These are phyloP conservation scores for Globisporangium paddicum DNA, from an alignment of 352 stramenopile species.

Conservation along the genomic window DNA sequence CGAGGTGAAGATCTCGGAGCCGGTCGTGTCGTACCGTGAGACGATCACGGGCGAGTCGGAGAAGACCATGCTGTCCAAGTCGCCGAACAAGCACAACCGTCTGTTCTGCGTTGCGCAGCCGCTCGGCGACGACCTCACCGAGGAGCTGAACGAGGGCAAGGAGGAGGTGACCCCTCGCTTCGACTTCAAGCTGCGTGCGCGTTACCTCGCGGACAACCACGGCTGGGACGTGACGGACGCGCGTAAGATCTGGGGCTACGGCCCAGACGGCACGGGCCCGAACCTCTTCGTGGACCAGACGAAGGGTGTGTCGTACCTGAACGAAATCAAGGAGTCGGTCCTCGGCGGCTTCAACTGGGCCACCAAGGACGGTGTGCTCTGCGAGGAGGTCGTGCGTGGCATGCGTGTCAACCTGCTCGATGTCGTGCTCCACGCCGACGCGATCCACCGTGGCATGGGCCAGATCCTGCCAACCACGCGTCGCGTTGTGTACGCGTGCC, in stretches of 20 bases:
- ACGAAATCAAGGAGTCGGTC: conserved; percentile 99
- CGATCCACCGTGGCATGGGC: conserved; percentile 99
- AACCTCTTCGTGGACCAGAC: conserved; percentile 99
- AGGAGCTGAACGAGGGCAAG: conserved; percentile 97
- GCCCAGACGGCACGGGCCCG: conserved; percentile 96
- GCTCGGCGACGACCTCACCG: conserved; percentile 92
- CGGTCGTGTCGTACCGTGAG: conserved; percentile 99
- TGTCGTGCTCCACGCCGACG: conserved; percentile 99
- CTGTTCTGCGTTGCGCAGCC: conserved; percentile 95
- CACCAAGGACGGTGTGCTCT: conserved; percentile 97
- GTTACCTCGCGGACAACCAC: conserved; percentile 97
- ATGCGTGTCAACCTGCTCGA: conserved; percentile 98
- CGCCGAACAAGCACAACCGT: conserved; percentile 99
- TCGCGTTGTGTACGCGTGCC: conserved; percentile 97
- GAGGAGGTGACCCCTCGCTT: conserved; percentile 86
- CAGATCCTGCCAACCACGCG: conserved; percentile 99
- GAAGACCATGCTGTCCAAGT: conserved; percentile 98
- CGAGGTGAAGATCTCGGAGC: conserved; percentile 98
- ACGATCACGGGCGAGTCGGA: conserved; percentile 95
- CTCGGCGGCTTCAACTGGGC: conserved; percentile 99
- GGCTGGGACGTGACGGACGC: conserved; percentile 97
- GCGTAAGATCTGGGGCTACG: conserved; percentile 99
- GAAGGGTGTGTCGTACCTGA: conserved; percentile 99
- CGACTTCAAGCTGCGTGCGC: conserved; percentile 96
- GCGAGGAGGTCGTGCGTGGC: conserved; percentile 96